phyloP scores from a whole-genome alignment of 352 stramenopile species.

The Globisporangium spiculum region DNA sequence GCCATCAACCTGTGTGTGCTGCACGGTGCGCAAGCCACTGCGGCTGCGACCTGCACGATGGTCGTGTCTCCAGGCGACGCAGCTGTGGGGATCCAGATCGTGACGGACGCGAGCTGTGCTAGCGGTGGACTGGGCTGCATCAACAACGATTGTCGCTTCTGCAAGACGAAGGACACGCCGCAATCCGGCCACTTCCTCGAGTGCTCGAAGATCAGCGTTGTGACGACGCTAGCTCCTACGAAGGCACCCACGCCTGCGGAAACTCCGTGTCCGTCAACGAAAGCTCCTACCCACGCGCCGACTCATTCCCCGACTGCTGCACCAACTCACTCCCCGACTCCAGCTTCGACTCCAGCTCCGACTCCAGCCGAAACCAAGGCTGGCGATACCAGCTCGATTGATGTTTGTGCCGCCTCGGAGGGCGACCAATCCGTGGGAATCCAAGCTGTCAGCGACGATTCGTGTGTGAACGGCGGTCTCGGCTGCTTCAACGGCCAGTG shows the following conservation, averaged over 20 bases:
- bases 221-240: neutral
- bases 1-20: constrained; percentile 11
- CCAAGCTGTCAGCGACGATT: neutral
- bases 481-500: constrained; percentile 12
- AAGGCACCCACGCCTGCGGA: neutral
- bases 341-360: neutral
- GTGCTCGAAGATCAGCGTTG: neutral
- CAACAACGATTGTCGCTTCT: constrained; percentile 36
- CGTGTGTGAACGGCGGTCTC: constrained; percentile 13
- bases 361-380: neutral
- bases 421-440: constrained; percentile 8
- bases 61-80: constrained; percentile 14
- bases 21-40: neutral
- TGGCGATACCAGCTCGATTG: neutral
- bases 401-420: neutral
- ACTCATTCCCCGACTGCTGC: neutral
- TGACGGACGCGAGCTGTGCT: constrained; percentile 21
- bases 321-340: neutral
- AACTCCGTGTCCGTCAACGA: neutral
- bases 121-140: constrained; percentile 31
- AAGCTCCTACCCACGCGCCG: neutral
- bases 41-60: constrained; percentile 2
- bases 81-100: constrained; percentile 29
- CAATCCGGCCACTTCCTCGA: neutral
- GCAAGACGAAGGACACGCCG: constrained; percentile 18